A percentile compares a stretch with the other conserved stretches of the same genome.
phyloP scores from a whole-genome alignment of 2,329 filamentous ascomycete genomes.

The Aspergillus udagawae region DNA sequence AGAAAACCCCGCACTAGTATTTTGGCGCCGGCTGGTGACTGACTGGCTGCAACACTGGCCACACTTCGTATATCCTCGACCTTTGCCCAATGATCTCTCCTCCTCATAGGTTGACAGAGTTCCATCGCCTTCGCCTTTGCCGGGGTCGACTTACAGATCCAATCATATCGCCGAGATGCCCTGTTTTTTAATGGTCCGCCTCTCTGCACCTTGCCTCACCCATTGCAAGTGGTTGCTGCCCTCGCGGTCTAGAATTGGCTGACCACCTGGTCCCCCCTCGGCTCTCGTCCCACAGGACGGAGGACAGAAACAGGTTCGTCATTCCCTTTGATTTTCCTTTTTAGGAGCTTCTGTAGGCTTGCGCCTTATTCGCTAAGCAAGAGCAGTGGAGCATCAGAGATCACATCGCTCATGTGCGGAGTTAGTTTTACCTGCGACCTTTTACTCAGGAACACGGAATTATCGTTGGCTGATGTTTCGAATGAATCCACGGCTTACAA shows the following conservation, averaged over 20 bases:
- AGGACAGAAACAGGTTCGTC: background rate
- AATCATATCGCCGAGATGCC: slow-evolving; percentile 7
- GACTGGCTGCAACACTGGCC: slow-evolving; percentile 5
- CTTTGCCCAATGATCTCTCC: background rate
- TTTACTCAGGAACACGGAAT: background rate
- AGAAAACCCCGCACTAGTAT: slow-evolving; percentile 15
- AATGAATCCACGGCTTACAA: slow-evolving; percentile 6
- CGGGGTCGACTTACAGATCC: slow-evolving; percentile 6
- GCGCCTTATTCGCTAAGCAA: background rate
- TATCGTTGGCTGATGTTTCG: slow-evolving; percentile 1
- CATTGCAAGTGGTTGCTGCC: background rate
- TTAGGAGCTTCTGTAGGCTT: background rate
- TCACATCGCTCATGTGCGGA: background rate
- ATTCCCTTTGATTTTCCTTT: slow-evolving; percentile 3
- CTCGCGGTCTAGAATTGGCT: slow-evolving; percentile 14
- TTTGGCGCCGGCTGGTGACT: slow-evolving; percentile 7
- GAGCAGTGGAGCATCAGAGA: background rate
- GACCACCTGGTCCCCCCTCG: slow-evolving; percentile 3
- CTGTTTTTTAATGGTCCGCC: background rate
- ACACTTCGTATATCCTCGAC: background rate
- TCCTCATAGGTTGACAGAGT: slow-evolving; percentile 4
- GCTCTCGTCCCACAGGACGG: background rate
- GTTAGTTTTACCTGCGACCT: background rate
- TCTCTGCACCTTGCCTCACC: background rate
- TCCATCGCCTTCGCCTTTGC: slow-evolving; percentile 11